Evolutionary conservation across 768 basidiomycete genomes (phyloP), one percentile per base, ranked within the genome.

Genomic region (Lyophyllum atratum): DNA sequence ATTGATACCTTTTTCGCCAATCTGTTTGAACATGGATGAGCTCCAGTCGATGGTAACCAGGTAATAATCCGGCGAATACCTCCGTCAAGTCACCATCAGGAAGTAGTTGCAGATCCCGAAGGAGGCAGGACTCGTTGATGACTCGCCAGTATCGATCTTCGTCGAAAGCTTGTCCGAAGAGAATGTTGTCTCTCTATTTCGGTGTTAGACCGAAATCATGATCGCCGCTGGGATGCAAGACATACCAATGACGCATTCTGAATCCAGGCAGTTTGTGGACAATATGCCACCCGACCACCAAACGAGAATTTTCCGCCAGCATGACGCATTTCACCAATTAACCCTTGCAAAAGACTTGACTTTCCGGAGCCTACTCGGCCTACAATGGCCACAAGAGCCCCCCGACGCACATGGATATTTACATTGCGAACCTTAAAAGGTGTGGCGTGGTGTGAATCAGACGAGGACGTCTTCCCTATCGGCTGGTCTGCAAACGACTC

Each of bases 261-360:
- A 47, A 92, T 90, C 89, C 89, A 92, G 0, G 88, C 86, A 0
- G 80, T 82, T 69, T 92, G 89, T 15, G 87, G 79, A 64, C 86
- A 88, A 65, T 90, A 92, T 5, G 82, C 86, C 10, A 90, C 77
- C 14, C 74, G 70, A 0, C 89, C 88, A 7, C 89, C 85, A 60
- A 90, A 85, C 0, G 74, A 70, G 34, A 86, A 80, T 12, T 70
- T 66, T 0, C 89, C 89, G 9, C 71, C 67, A 2, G 76, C 59
- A 55, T 74, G 76, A 17, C 80, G 74, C 87, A 90, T 90, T 70
- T 90, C 89, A 5, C 89, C 87, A 39, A 90, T 80, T 25, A 92
- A 71, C 3, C 85, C 86, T 63, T 83, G 78, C 7, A 87, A 70
- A 29, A 86, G 64, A 66, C 82, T 84, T 17, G 83, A 84, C 76